Base-by-base conservation (phyloP, 2,329 filamentous ascomycete species). In the Alternaria sp. region DNA sequence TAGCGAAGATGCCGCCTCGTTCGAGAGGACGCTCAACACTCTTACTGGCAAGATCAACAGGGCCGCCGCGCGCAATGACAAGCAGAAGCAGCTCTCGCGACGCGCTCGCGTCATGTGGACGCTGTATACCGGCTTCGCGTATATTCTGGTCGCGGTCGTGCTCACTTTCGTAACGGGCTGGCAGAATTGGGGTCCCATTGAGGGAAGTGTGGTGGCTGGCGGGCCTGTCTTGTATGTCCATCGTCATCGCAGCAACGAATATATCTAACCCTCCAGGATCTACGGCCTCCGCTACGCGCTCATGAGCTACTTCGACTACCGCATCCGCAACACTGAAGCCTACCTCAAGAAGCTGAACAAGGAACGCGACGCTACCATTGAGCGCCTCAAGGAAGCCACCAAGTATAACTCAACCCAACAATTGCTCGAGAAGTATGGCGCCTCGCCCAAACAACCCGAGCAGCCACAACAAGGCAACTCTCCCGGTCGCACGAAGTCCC, bases 321-420 rank as follows among this genome's bases (percentile, higher is more conserved):
- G 93, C 65, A 90, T 96, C 72, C 87, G 90, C 21, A 88, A 85
- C 15, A 86, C 92, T 11, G 88, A 91, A 69, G 80, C 85, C 43
- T 87, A 90, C 44, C 85, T 98, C 28, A 91, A 95, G 71, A 87
- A 87, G 19, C 86, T 94, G 36, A 89, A 94, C 73, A 88, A 89
- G 57, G 92, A 97, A 79, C 89, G 95, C 57, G 89, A 92, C 62
- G 89, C 89, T 72, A 97, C 94, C 2, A 98, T 99, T 69, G 91
- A 97, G 78, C 94, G 94, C 81, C 88, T 99, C 67, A 99, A 99
- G 81, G 90, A 91, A 62, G 94, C 94, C 25, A 99, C 96, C 32
- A 97, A 92, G 79, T 99, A 97, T 82, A 93, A 98, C 80, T 96
- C 94, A 30, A 99, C 96, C 2, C 89, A 96, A 74, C 89, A 97